Evolutionary conservation across 305 asterid species (phyloP).

Genomic region (Lippia alba): DNA sequence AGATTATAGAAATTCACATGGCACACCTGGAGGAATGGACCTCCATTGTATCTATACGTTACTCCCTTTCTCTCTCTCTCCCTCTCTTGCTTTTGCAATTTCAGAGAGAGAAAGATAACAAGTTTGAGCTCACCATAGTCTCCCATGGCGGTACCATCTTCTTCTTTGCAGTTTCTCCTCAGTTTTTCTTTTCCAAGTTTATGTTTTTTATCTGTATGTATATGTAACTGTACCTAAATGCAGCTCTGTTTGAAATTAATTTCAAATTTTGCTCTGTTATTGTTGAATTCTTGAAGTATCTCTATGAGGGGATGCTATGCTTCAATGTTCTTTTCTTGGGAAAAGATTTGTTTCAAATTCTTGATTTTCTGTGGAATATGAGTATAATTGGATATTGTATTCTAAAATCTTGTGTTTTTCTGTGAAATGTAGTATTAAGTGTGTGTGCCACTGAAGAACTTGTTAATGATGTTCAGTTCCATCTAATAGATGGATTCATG

Average conservation of each 20-base stretch:
- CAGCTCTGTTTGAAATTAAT: conserved; percentile 3
- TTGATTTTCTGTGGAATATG: no score
- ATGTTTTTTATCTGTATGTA: no score
- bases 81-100: conserved; percentile 29
- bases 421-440: no score
- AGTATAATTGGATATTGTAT: no score
- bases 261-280: not conserved
- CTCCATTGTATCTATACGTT: conserved; percentile 1
- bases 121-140: conserved; percentile 20
- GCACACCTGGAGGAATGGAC: conserved; percentile 35
- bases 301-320: not conserved
- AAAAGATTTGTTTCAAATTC: no score
- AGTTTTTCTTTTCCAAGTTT: not conserved
- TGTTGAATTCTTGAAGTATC: not conserved
- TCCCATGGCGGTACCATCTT: conserved; percentile 40
- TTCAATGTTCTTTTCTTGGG: not conserved
- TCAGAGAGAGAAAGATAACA: conserved; percentile 13
- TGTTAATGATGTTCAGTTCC: not conserved
- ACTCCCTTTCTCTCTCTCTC: not conserved
- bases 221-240: not conserved
- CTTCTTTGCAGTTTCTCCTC: not conserved
- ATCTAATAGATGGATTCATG: not conserved
- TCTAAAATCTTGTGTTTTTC: no score
- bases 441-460: not conserved
- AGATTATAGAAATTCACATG: conserved; percentile 31